phyloP scores from a whole-genome alignment of 2,329 filamentous ascomycete genomes.

The Ophidiomyces ophidiicola region DNA sequence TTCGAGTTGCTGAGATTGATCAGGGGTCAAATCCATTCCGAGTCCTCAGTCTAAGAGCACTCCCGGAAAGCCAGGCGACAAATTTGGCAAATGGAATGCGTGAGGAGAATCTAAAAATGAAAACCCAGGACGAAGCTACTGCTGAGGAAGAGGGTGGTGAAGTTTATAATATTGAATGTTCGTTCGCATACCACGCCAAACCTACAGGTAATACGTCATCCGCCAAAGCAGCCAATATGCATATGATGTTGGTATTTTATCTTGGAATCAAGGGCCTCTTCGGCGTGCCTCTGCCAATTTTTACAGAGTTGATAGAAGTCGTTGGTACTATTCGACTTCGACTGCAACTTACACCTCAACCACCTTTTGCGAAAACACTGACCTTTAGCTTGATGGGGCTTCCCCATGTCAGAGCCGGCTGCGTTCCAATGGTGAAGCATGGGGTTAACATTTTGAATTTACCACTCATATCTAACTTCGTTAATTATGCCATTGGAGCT shows the following conservation, averaged over 20 bases:
- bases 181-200: constrained; percentile 80
- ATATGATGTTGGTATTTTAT: constrained; percentile 92
- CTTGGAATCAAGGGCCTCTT: constrained; percentile 81
- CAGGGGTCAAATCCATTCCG: constrained; percentile 85
- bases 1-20: constrained; percentile 86
- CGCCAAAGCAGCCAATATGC: constrained; percentile 85
- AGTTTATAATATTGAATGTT: constrained; percentile 84
- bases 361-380: constrained; percentile 81
- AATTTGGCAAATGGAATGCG: constrained; percentile 73
- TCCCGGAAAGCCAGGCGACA: constrained; percentile 69
- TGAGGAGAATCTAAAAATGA: constrained; percentile 63
- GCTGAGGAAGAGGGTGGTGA: constrained; percentile 83
- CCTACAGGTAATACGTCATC: constrained; percentile 58
- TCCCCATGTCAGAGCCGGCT: constrained; percentile 78
- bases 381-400: constrained; percentile 92
- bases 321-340: constrained; percentile 76
- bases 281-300: constrained; percentile 75
- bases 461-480: constrained; percentile 87
- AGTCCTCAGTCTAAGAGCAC: constrained; percentile 71
- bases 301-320: constrained; percentile 79
- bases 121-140: constrained; percentile 75
- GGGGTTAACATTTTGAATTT: constrained; percentile 86
- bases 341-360: constrained; percentile 74
- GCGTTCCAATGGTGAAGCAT: constrained; percentile 80
- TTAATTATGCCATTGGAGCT: constrained; percentile 85